Evolutionary conservation across 2,329 filamentous ascomycete genomes (phyloP), one percentile per base, ranked within the genome.

Genomic region (Penicillium sp.): DNA sequence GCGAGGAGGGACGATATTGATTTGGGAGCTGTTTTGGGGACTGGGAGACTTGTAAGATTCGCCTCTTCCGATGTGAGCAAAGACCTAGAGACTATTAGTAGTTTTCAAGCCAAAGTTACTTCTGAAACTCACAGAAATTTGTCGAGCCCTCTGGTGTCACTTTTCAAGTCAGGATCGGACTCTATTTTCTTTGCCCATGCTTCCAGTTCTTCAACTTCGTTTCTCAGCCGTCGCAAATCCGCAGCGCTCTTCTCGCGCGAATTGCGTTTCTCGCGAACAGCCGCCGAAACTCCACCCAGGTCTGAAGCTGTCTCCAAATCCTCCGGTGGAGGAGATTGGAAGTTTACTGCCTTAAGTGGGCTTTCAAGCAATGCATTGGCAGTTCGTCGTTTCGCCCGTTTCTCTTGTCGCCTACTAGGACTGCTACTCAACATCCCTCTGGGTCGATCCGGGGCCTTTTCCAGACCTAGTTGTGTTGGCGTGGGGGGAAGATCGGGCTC

Each of bases 401-500:
- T 69, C 29, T 67, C 68, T 42, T 66, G 62, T 49, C 69, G 71
- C 31, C 65, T 59, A 56, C 68, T 75, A 3, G 76, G 75, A 45
- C 75, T 78, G 54, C 72, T 76, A 51, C 74, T 76, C 23, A 73
- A 35, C 12, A 72, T 56, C 10, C 66, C 69, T 59, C 58, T 71
- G 4, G 68, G 62, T 43, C 73, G 71, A 56, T 69, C 69, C 0
- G 70, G 70, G 6, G 71, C 69, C 35, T 67, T 71, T 59, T 74
- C 72, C 35, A 77, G 59, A 7, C 75, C 74, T 25, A 78, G 56
- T 58, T 78, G 71, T 17, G 75, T 75, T 29, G 76, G 76, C 8
- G 76, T 78, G n/a, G 76, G 75, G 15, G 87, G 88, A 6, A 90
- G 77, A 48, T 88, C 85, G 1, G 86, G 86, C 64, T 89, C 86